These are phyloP conservation scores for Schrenkiella parvula DNA, from an alignment of 345 rosid genomes.

Conservation along the genomic window DNA sequence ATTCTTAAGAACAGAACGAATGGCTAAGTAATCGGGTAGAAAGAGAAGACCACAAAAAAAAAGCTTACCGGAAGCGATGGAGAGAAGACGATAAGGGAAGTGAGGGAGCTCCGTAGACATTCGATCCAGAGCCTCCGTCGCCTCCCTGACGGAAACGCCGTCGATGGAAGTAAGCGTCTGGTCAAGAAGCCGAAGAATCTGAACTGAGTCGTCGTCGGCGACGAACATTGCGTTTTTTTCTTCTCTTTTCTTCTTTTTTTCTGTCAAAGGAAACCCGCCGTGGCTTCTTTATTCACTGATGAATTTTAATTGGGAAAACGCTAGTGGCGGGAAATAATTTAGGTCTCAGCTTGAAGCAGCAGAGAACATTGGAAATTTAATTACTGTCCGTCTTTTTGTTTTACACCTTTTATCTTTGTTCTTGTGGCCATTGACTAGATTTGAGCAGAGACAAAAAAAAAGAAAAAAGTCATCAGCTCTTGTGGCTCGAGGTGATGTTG, in stretches of 20 bases:
- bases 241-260: background rate
- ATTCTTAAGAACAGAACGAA: background rate
- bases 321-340: conserved; percentile 23
- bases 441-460: background rate
- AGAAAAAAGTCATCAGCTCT: background rate
- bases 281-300: conserved; percentile 1
- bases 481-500: background rate
- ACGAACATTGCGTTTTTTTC: conserved; percentile 13
- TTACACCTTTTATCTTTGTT: background rate
- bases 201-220: conserved; percentile 20
- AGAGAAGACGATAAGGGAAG: conserved; percentile 71
- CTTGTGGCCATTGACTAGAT: background rate
- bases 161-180: conserved; percentile 57
- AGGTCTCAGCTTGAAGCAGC: background rate
- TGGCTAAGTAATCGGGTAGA: background rate
- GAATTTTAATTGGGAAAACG: background rate
- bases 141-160: conserved; percentile 44
- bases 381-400: background rate
- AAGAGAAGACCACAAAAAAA: background rate
- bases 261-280: background rate
- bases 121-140: conserved; percentile 64
- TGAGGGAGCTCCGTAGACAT: conserved; percentile 52
- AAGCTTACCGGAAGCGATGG: conserved; percentile 51
- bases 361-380: background rate
- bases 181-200: conserved; percentile 48